Evolutionary conservation across 345 rosid species (phyloP).

Genomic region (Turritis glabra): DNA sequence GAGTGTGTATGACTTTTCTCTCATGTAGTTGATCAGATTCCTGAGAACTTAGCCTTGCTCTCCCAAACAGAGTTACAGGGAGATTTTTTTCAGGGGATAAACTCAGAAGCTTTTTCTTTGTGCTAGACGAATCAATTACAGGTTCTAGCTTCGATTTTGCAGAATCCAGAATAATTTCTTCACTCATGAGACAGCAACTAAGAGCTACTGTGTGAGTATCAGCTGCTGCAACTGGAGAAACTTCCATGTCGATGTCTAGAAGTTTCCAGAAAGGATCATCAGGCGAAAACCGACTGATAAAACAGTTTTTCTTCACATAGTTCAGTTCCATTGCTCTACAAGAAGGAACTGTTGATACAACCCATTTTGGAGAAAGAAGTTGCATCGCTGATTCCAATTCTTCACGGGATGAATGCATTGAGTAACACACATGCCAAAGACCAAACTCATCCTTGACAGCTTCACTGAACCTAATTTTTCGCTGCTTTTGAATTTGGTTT

Average conservation of each 20-base stretch:
- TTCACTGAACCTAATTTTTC: conserved; percentile 58
- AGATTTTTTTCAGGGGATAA: conserved; percentile 51
- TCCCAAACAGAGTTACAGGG: conserved; percentile 69
- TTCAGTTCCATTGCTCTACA: conserved; percentile 76
- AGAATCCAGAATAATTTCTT: conserved; percentile 34
- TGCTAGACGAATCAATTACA: conserved; percentile 27
- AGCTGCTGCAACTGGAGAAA: conserved; percentile 36
- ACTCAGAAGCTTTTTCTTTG: conserved; percentile 39
- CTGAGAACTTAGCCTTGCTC: conserved; percentile 55
- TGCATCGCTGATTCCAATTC: conserved; percentile 76
- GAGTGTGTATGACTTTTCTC: conserved; percentile 14
- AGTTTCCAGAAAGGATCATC: conserved; percentile 81
- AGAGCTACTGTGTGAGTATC: conserved; percentile 22
- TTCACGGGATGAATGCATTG: conserved; percentile 83
- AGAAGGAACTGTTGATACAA: conserved; percentile 75
- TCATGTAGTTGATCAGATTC: conserved; percentile 36
- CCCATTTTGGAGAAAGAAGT: conserved; percentile 75
- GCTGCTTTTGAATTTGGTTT: conserved; percentile 37
- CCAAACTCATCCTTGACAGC: conserved; percentile 77
- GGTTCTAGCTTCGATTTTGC: conserved; percentile 34
- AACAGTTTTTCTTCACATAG: conserved; percentile 65
- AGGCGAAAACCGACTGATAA: conserved; percentile 43
- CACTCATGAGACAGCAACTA: conserved; percentile 38
- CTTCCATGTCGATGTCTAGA: conserved; percentile 56
- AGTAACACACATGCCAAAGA: conserved; percentile 89